Conservation (phyloP, 257 asterid species). For the Fraxinus americana region DNA sequence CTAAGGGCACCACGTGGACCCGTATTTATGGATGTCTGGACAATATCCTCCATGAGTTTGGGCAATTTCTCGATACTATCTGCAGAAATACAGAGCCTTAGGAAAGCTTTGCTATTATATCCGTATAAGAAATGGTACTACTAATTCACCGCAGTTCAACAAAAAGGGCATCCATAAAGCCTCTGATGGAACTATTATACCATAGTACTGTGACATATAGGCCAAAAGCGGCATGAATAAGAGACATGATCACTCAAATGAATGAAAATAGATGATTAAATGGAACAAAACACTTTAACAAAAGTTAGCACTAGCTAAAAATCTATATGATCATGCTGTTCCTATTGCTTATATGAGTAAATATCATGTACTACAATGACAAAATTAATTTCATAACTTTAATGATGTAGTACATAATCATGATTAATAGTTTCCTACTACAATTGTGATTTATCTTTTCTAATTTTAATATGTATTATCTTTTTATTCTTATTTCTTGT, state of each 20-base stretch:
- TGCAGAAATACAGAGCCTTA: constrained; percentile 32
- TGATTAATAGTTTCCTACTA: no score
- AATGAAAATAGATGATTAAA: neutral
- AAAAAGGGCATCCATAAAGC: neutral
- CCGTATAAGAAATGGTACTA: neutral
- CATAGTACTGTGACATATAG: neutral
- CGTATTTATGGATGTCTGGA: constrained; percentile 86
- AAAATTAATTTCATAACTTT: neutral
- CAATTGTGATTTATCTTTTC: no score
- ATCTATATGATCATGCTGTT: neutral
- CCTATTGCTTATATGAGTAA: neutral
- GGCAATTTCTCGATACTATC: constrained; percentile 83
- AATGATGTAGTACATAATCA: no score
- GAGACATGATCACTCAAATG: constrained; percentile 9
- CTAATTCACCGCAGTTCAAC: neutral
- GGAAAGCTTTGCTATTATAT: neutral
- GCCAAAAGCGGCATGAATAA: neutral
- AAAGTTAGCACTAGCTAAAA: neutral
- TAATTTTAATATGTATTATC: no score
- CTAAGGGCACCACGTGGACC: constrained; percentile 98
- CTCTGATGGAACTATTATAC: neutral
- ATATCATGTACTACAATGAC: neutral
- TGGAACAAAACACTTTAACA: neutral
- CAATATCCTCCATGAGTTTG: constrained; percentile 85
- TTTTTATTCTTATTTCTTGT: no score